phyloP scores from a whole-genome alignment of 1,139 yeast species.

The Geotrichum phurueaensis region DNA sequence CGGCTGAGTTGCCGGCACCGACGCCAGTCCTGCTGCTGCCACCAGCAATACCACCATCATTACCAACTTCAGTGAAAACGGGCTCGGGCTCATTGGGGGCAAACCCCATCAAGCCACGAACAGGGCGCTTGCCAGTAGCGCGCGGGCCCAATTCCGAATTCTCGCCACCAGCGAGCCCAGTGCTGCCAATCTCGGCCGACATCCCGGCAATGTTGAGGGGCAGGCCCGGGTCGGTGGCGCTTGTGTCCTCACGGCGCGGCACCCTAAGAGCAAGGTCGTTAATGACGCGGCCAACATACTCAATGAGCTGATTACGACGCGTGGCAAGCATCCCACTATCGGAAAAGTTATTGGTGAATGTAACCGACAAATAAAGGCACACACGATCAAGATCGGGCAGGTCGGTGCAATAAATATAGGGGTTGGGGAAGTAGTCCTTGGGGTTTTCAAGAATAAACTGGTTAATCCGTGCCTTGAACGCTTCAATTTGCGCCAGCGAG shows the following conservation, averaged over 20 bases:
- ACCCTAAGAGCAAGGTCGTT: neutral
- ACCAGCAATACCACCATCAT: neutral
- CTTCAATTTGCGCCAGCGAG: constrained; percentile 33
- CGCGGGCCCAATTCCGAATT: neutral
- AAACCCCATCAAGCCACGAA: neutral
- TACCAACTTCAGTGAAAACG: neutral
- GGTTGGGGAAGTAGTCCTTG: constrained; percentile 34
- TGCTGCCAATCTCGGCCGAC: neutral
- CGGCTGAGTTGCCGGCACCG: neutral
- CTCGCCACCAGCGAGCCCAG: neutral
- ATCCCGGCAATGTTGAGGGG: constrained; percentile 21
- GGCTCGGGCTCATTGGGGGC: neutral
- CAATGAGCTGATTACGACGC: constrained; percentile 30
- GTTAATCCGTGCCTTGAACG: constrained; percentile 29
- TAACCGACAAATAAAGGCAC: constrained; percentile 28
- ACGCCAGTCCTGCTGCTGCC: neutral
- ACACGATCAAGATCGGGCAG: constrained; percentile 35
- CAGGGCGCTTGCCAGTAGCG: neutral
- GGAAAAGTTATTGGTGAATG: constrained; percentile 32
- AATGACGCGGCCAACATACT: constrained; percentile 27
- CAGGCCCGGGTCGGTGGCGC: constrained; percentile 31
- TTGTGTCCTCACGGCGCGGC: neutral
- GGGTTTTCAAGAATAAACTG: constrained; percentile 33
- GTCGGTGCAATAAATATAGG: constrained; percentile 33
- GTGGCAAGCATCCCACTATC: constrained; percentile 30